Base-by-base conservation (phyloP, 805 yeast genomes). In the Wickerhamomyces silvicola region DNA sequence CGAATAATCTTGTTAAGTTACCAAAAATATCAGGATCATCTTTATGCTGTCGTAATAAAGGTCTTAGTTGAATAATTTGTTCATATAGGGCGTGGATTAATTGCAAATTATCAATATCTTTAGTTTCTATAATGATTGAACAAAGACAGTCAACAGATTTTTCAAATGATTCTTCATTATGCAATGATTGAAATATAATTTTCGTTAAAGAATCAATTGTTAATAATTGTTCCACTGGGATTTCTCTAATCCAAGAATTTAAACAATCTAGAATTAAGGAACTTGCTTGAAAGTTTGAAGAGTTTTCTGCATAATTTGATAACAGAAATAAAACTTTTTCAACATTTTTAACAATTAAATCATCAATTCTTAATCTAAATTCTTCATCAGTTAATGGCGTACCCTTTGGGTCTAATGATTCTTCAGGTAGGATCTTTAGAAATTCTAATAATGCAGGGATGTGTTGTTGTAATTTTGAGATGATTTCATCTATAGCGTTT, bases 211-310 rank as follows among this genome's bases (percentile, higher is more conserved):
- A 72, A 13, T 75, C 65, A 29, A 75, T 66, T 8, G 72, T 59
- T 26, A 90, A 58, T n/a, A 92, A 62, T 29, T 75, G 69, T 32
- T 74, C 78, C 18, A 90, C 68, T 4, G 90, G 83, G 30, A 86
- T 75, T 54, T 94, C 98, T 40, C 70, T 71, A 38, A 92, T 78
- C 99, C 99, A 92, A 14, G 94, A 81, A 45, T 80, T 78, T 36
- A 94, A 62, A 57, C 95, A 82, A 40, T 77, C 80, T 36, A 90
- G 66, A 6, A 86, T 66, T 31, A 73, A 56, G 3, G 70, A 31
- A 54, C 47, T 38, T 57, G 62, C 35, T 51, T 41, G 22, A 39
- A 54, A 38, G 22, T 52, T 45, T 7, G 49, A 38, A 0, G 64
- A 41, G 4, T 61, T 43, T 33, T 57, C 58, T 6, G 72, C 64